Percentiles rank a stretch among this genome's conserved stretches.
These are phyloP conservation scores for Monosporozyma servazzii DNA, from an alignment of 805 yeast genomes.

Conservation along the genomic window DNA sequence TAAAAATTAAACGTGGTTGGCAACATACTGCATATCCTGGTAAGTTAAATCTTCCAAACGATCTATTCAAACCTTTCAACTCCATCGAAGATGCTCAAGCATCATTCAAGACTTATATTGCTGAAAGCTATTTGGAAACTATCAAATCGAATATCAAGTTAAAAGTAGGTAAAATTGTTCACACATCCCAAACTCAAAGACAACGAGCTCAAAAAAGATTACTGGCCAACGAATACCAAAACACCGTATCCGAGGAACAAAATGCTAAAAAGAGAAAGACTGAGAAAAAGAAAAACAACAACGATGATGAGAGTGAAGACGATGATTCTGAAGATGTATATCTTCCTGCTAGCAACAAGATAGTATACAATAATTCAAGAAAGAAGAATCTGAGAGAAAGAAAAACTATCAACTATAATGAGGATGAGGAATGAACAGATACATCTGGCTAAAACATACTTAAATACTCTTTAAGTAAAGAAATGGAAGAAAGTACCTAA, in stretches of 20 bases:
- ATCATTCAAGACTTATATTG: slow-evolving; percentile 46
- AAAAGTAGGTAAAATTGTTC: slow-evolving; percentile 26
- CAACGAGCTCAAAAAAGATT: slow-evolving; percentile 25
- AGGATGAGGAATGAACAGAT: slow-evolving; percentile 21
- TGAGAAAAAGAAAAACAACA: not conserved
- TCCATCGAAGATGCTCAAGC: slow-evolving; percentile 49
- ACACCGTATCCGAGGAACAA: slow-evolving; percentile 6
- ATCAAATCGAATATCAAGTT: slow-evolving; percentile 29
- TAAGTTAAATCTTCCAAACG: slow-evolving; percentile 58
- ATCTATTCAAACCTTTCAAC: slow-evolving; percentile 54
- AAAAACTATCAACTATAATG: slow-evolving; percentile 30
- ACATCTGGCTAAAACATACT: not conserved
- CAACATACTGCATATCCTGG: slow-evolving; percentile 75
- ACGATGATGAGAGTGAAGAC: slow-evolving; percentile 9
- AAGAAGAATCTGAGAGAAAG: slow-evolving; percentile 33
- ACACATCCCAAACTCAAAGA: slow-evolving; percentile 25
- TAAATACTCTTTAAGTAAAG: not conserved
- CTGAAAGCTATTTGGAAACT: slow-evolving; percentile 36
- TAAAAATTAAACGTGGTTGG: slow-evolving; percentile 56
- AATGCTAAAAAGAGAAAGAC: slow-evolving; percentile 6
- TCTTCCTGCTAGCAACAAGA: slow-evolving; percentile 10
- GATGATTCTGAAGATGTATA: slow-evolving; percentile 21
- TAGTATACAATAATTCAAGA: slow-evolving; percentile 12
- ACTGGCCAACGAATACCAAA: slow-evolving; percentile 18
- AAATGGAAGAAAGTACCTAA: not conserved